These are phyloP conservation scores for Botryotinia globosa DNA, from an alignment of 2,329 filamentous ascomycete genomes.

Conservation along the genomic window DNA sequence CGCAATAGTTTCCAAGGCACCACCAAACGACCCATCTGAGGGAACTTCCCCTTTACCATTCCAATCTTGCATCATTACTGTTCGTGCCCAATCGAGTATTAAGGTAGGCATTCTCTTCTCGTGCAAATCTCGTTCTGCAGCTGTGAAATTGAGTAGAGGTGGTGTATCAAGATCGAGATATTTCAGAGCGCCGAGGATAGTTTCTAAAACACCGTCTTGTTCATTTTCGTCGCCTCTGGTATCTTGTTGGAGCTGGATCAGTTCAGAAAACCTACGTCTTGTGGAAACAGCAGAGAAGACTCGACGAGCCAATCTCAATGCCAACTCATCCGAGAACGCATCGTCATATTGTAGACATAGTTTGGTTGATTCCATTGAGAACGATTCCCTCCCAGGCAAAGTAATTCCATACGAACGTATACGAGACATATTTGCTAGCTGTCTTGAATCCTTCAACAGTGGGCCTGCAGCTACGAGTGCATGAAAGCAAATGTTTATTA, in stretches of 20 bases:
- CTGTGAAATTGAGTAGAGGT: conserved; percentile 47
- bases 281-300: conserved; percentile 54
- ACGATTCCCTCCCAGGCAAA: conserved; percentile 47
- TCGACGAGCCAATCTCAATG: conserved; percentile 56
- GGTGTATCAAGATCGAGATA: conserved; percentile 39
- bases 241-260: conserved; percentile 33
- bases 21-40: conserved; percentile 69
- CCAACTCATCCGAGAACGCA: conserved; percentile 59
- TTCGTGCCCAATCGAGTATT: conserved; percentile 69
- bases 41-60: conserved; percentile 69
- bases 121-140: conserved; percentile 52
- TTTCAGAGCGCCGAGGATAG: conserved; percentile 42
- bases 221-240: conserved; percentile 27
- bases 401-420: conserved; percentile 47
- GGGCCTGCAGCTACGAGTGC: conserved; percentile 59
- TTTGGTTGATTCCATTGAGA: conserved; percentile 47
- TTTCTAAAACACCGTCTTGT: conserved; percentile 31
- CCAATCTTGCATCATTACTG: conserved; percentile 77
- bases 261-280: conserved; percentile 35
- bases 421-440: conserved; percentile 58
- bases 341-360: conserved; percentile 62
- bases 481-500: conserved; percentile 57
- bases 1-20: conserved; percentile 70
- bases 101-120: conserved; percentile 56
- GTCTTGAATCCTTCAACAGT: conserved; percentile 31